Conservation (phyloP, 129 eudicot species). For the Escallonia rubra region DNA sequence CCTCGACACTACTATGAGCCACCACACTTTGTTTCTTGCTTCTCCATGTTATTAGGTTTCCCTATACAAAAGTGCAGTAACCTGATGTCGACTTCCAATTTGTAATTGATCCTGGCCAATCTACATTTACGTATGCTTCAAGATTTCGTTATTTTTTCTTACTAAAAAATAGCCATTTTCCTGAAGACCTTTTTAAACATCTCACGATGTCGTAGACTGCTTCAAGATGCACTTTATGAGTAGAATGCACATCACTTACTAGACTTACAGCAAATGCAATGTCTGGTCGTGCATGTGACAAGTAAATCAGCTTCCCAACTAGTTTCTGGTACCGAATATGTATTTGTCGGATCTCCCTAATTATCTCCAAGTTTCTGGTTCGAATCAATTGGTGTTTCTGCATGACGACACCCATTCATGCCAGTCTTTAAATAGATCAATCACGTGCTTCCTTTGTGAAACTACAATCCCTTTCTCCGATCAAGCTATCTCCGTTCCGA, state of each 20-base stretch:
- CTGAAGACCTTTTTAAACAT: background rate
- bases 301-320: background rate
- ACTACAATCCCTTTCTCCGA: background rate
- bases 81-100: background rate
- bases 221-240: background rate
- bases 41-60: background rate
- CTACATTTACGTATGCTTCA: background rate
- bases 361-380: background rate
- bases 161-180: background rate
- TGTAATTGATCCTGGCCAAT: background rate
- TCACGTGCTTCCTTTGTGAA: background rate
- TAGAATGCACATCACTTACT: background rate
- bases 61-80: background rate
- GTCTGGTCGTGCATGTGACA: background rate
- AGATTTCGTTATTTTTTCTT: background rate
- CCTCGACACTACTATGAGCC: background rate
- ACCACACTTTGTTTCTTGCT: conserved; percentile 1
- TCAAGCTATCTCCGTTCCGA: background rate
- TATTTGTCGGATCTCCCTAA: background rate
- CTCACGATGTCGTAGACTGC: background rate
- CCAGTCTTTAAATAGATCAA: background rate
- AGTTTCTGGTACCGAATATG: background rate
- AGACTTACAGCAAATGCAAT: background rate
- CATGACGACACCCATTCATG: background rate
- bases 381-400: background rate